Evolutionary conservation across 441 rosid genomes (phyloP).

Genomic region (Eruca vesicaria): DNA sequence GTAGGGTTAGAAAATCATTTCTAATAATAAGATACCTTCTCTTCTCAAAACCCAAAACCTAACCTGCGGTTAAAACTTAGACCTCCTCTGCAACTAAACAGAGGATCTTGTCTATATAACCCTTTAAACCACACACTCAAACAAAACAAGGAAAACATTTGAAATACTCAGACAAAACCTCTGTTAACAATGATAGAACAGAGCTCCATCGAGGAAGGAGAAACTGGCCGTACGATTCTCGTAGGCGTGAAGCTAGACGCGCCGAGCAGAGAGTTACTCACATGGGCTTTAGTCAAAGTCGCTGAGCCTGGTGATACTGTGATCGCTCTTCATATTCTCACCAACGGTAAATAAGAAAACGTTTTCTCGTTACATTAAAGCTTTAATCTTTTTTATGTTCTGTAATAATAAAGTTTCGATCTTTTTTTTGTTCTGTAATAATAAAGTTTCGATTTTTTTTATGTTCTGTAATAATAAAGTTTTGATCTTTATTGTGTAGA

Average conservation of each 20-base stretch:
- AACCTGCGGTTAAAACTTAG: slow-evolving; percentile 41
- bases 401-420: neutral
- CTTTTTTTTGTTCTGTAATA: neutral
- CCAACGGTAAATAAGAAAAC: slow-evolving; percentile 46
- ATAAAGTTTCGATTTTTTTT: neutral
- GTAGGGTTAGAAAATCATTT: slow-evolving; percentile 15
- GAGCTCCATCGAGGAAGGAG: slow-evolving; percentile 28
- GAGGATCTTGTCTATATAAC: slow-evolving; percentile 38
- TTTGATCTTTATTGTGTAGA: slow-evolving; percentile 43
- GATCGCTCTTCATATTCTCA: slow-evolving; percentile 66
- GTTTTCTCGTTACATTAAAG: neutral
- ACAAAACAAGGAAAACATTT: slow-evolving; percentile 11
- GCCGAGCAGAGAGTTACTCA: slow-evolving; percentile 61
- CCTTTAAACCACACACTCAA: slow-evolving; percentile 25
- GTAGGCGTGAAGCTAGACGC: slow-evolving; percentile 70
- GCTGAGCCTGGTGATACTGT: slow-evolving; percentile 73
- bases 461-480: neutral
- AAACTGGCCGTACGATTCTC: slow-evolving; percentile 49
- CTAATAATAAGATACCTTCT: slow-evolving; percentile 5
- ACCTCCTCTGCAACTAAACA: slow-evolving; percentile 27
- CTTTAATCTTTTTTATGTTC: slow-evolving; percentile 1
- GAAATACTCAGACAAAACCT: slow-evolving; percentile 1
- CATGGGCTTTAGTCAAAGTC: slow-evolving; percentile 76
- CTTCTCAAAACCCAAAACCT: slow-evolving; percentile 37
- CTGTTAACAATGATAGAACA: slow-evolving; percentile 35